Evolutionary conservation across 805 yeast genomes (phyloP), one percentile per base, ranked within the genome.

Genomic region (Yamadazyma sp.): DNA sequence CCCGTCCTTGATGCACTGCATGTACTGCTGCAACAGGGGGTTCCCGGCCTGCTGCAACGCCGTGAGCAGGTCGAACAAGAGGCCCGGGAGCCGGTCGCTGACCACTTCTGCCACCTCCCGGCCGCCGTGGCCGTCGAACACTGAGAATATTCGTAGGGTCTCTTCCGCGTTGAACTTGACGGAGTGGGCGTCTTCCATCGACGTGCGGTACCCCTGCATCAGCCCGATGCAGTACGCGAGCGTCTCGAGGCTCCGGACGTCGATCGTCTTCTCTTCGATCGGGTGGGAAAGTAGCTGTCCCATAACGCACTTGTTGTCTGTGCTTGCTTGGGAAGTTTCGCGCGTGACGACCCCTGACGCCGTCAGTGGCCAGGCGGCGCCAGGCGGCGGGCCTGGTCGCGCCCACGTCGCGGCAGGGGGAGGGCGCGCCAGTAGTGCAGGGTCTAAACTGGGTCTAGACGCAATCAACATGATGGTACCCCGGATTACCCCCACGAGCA

Each of bases 111-210:
- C 79, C 15, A 84, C 71, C 17, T 73, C 71, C 5, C 73, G 67
- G 11, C 91, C 90, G 2, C 95, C 95, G 56, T 84, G 95, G 2
- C 95, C 95, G 58, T 84, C 95, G 58, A 82, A 84, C 1, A 84
- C 84, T 0, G 83, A 88, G 55, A 80, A 82, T 3, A 84, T 70
- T 9, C 75, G 64, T 19, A 64, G 45, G 9, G 60, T 31, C 21
- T 64, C 68, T 42, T 64, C 67, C 34, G 68, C 72, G 41, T 67
- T 72, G 31, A 74, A 64, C 27, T 70, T 52, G 14, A 78, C 74
- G 43, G 77, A 70, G 56, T 80, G 84, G 3, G 88, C 84, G 60
- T 84, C 91, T 52, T 84, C 91, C 78, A 84, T 85, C 5, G 82
- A 71, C 50, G 78, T 62, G 36, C 91, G 60, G 57, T 82, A 83